Evolutionary conservation across 2,329 filamentous ascomycete species (phyloP), one percentile per base, ranked within the genome.

Genomic region (Aspergillus pseudonomiae): DNA sequence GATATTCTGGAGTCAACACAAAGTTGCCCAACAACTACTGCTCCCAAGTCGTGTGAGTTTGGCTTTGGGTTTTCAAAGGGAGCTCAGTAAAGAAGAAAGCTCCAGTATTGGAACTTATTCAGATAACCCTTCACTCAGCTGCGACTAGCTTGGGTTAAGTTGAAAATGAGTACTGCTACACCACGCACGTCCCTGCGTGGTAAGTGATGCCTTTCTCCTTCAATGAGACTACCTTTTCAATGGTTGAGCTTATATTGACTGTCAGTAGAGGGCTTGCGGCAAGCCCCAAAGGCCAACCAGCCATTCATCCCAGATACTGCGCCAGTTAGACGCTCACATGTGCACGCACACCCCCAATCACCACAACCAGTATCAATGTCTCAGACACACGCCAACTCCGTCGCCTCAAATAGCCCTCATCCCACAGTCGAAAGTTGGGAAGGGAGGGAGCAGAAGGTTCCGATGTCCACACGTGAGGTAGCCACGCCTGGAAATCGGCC

Each of bases 401-500:
- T 73, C 10, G 75, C 75, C 53, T 68, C 73, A 2, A 71, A 71
- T 30, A 78, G 69, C 43, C 67, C 73, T 26, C 70, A 74, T 45
- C 72, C 74, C 46, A 58, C 66, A 6, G 67, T 75, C 28, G 76
- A 78, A 28, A 73, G 67, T 52, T 80, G 78, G 70, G 77, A 80
- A 58, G 77, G 76, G 26, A 77, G 73, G 58, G 74, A 75, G n/a
- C 76, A 75, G 34, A 73, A 72, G 57, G 69, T 79, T 39, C 77
- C 78, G 4, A 76, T 80, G 70, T 77, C 76, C 11, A 76, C 74
- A 34, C 76, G 78, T 24, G 78, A 79, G 52, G 77, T 81, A 34
- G 68, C 73, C 24, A 82, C 80, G 2, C 80, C 80, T 39, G 77
- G 78, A 34, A 81, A 82, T 60, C 74, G 77, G 53, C 78, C 79